Evolutionary conservation across 495 filamentous ascomycete species (phyloP).

Genomic region (Penicillium daleae): DNA sequence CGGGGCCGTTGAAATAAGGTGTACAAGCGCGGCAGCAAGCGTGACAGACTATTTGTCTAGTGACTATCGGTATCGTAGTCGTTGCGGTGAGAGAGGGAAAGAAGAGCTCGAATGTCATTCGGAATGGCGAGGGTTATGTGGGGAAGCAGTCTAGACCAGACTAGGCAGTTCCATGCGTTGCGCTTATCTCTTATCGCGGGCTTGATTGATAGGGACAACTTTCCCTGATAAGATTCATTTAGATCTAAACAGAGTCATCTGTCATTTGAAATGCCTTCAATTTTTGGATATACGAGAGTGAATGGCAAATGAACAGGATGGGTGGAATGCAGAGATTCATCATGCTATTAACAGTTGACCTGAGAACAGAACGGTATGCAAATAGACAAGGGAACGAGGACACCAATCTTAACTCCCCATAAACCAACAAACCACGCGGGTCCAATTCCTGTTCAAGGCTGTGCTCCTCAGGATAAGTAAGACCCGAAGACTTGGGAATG

Average conservation of each 20-base stretch:
- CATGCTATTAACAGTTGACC: not conserved
- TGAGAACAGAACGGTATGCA: not conserved
- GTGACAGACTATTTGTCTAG: not conserved
- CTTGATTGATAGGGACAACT: not conserved
- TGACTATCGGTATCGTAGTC: not conserved
- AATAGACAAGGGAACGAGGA: not conserved
- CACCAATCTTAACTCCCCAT: not conserved
- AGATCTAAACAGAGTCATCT: not conserved
- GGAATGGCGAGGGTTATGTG: conserved; percentile 11
- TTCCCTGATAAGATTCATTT: conserved; percentile 1
- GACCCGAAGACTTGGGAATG: not conserved
- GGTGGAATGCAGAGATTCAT: conserved; percentile 4
- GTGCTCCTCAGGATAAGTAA: not conserved
- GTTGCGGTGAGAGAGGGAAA: not conserved
- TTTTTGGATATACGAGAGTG: not conserved
- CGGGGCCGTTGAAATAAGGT: conserved; percentile 9
- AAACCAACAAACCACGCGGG: not conserved
- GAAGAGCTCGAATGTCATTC: conserved; percentile 9
- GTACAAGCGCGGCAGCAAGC: no score
- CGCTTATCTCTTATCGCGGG: conserved; percentile 13
- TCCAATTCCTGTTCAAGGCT: not conserved
- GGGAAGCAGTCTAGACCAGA: conserved; percentile 25
- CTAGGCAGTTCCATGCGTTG: conserved; percentile 28
- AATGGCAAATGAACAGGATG: not conserved
- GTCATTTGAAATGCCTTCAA: not conserved